Evolutionary conservation across 2,329 filamentous ascomycete species (phyloP).

Genomic region (Aspergillus carbonarius): DNA sequence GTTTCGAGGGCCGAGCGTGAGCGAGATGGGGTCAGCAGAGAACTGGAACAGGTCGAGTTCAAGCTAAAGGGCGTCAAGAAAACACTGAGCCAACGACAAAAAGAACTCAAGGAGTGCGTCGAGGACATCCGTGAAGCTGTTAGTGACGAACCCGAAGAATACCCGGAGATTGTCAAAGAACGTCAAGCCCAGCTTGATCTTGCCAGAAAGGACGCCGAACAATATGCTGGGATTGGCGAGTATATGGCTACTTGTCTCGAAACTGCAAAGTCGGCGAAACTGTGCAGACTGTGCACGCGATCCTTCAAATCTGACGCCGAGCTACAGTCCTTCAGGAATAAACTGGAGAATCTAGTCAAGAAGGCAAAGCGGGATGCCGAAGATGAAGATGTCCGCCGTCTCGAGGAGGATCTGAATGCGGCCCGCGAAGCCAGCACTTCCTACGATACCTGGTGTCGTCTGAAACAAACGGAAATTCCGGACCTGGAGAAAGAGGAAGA

Average conservation of each 20-base stretch:
- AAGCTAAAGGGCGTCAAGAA: constrained; percentile 65
- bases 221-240: constrained; percentile 65
- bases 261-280: constrained; percentile 65
- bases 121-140: constrained; percentile 61
- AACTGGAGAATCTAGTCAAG: constrained; percentile 59
- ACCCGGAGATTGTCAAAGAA: constrained; percentile 53
- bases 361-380: constrained; percentile 56
- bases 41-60: constrained; percentile 74
- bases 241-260: constrained; percentile 71
- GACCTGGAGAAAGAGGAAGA: constrained; percentile 63
- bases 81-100: constrained; percentile 62
- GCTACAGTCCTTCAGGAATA: constrained; percentile 63
- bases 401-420: constrained; percentile 61
- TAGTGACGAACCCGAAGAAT: constrained; percentile 52
- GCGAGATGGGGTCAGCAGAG: constrained; percentile 68
- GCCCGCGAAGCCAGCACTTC: constrained; percentile 64
- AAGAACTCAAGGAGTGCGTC: constrained; percentile 63
- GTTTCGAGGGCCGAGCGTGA: constrained; percentile 66
- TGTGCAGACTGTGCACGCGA: constrained; percentile 74
- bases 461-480: constrained; percentile 69
- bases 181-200: constrained; percentile 53
- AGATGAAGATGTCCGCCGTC: constrained; percentile 61
- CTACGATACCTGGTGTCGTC: constrained; percentile 72
- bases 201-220: constrained; percentile 63
- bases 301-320: constrained; percentile 62